A percentile compares a stretch with the other conserved stretches of the same genome.
Conservation (phyloP, 257 asterid species). For the Eucommia ulmoides region DNA sequence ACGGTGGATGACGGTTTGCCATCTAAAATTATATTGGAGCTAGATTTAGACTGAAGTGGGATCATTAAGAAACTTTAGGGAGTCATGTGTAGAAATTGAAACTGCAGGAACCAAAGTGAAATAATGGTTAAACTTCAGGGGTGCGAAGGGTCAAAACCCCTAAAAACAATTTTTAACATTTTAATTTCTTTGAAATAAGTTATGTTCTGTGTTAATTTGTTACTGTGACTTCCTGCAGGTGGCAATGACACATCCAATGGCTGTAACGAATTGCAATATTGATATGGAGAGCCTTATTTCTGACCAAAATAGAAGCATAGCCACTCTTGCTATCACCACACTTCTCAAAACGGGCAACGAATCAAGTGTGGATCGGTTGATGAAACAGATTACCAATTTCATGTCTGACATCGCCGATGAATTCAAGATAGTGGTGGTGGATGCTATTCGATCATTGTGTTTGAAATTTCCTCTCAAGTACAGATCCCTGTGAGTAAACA, state of each 20-base stretch:
- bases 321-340: slow-evolving; percentile 90
- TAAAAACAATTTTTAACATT: too few species aligned
- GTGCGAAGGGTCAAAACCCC: too few species aligned
- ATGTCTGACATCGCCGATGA: slow-evolving; percentile 98
- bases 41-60: too few species aligned
- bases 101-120: too few species aligned
- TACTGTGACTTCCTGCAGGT: slow-evolving; percentile 57
- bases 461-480: slow-evolving; percentile 88
- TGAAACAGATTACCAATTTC: slow-evolving; percentile 88
- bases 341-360: slow-evolving; percentile 91
- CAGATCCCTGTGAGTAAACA: slow-evolving; percentile 76
- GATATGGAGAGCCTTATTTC: slow-evolving; percentile 98
- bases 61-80: too few species aligned
- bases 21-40: too few species aligned
- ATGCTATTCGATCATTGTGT: slow-evolving; percentile 86
- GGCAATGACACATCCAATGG: slow-evolving; percentile 91
- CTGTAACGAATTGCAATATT: slow-evolving; percentile 83
- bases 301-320: slow-evolving; percentile 90
- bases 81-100: too few species aligned
- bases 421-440: slow-evolving; percentile 94
- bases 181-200: too few species aligned
- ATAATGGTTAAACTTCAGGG: too few species aligned
- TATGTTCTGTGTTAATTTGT: too few species aligned
- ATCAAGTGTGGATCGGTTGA: slow-evolving; percentile 86
- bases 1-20: too few species aligned